Evolutionary conservation across 805 yeast genomes (phyloP), one percentile per base, ranked within the genome.

Genomic region (Spathaspora arborariae): DNA sequence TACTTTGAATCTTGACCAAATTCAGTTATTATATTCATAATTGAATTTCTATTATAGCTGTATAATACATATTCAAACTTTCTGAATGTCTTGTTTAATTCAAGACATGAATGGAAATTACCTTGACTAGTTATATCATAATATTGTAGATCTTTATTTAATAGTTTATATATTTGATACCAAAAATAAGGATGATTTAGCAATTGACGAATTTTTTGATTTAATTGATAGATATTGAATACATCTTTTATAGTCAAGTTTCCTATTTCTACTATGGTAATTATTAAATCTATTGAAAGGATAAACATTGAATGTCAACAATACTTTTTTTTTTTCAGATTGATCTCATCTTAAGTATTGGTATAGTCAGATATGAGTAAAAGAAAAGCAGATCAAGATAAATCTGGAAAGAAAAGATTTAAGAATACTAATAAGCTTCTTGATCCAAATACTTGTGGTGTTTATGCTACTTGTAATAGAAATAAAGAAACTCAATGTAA

Each of bases 391-490:
- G 60, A 58, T 18, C 56, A 46, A 16, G 47, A 48, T 20, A 45
- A 47, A 7, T 58, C 62, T 35, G 53, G 53, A 39, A 53, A 56
- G 57, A 74, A 72, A 59, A 68, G 71, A 63, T 79, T 70, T 63
- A 79, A 78, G 54, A 45, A 33, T 16, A 58, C 69, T 2, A 80
- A 80, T 7, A 69, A 80, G 45, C 13, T 47, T 24, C 64, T 91
- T 16, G 97, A 91, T 57, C 96, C 97, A 0, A 85, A 85, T 35
- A 86, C 94, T 45, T 70, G 84, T 34, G 99, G 99, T 0, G 75
- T 94, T 0, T 94, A 87, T 64, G 96, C 90, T 10, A 87, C 98
- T 0, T 92, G 97, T 64, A 79, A 81, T 42, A 76, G 96, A 55
- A 85, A 85, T 34, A 81, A 84, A 49, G 99, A 94, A 62, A 75